These are phyloP conservation scores for Cryptococcus sp. DNA, from an alignment of 1,284 basidiomycete species.

Conservation along the genomic window DNA sequence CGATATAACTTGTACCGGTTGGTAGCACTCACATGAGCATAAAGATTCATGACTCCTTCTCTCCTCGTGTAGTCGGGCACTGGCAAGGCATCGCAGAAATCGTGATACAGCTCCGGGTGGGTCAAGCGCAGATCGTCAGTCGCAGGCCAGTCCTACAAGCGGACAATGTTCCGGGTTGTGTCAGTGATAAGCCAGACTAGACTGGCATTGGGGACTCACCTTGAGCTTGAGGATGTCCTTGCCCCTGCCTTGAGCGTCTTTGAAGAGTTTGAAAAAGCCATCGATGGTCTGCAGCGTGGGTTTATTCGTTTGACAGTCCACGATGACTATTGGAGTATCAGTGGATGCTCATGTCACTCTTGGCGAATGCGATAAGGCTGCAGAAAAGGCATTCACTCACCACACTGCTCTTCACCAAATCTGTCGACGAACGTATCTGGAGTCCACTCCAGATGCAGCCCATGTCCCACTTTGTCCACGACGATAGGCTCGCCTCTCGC, in stretches of 20 bases:
- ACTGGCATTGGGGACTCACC: conserved; percentile 52
- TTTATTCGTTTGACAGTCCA: conserved; percentile 74
- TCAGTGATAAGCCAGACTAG: not conserved
- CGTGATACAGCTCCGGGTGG: conserved; percentile 84
- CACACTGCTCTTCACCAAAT: conserved; percentile 67
- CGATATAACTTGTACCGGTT: too few species aligned
- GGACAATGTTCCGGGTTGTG: not conserved
- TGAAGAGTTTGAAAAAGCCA: conserved; percentile 79
- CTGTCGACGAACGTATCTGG: conserved; percentile 75
- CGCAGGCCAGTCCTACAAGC: conserved; percentile 81
- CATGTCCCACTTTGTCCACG: conserved; percentile 64
- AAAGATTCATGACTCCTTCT: conserved; percentile 84
- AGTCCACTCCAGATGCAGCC: conserved; percentile 72
- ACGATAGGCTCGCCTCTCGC: conserved; percentile 70
- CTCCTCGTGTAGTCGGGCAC: conserved; percentile 83
- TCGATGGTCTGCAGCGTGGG: conserved; percentile 67
- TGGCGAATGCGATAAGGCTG: too few species aligned
- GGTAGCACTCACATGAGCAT: conserved; percentile 52
- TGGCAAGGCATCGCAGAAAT: conserved; percentile 80
- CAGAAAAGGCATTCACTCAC: conserved; percentile 25
- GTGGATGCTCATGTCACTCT: too few species aligned
- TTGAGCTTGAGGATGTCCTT: conserved; percentile 75
- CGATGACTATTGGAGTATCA: conserved; percentile 56
- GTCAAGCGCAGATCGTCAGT: conserved; percentile 77
- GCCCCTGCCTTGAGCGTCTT: conserved; percentile 61